Conservation (phyloP, 78 protist genomes). For the Cavenderia fasciculata region DNA sequence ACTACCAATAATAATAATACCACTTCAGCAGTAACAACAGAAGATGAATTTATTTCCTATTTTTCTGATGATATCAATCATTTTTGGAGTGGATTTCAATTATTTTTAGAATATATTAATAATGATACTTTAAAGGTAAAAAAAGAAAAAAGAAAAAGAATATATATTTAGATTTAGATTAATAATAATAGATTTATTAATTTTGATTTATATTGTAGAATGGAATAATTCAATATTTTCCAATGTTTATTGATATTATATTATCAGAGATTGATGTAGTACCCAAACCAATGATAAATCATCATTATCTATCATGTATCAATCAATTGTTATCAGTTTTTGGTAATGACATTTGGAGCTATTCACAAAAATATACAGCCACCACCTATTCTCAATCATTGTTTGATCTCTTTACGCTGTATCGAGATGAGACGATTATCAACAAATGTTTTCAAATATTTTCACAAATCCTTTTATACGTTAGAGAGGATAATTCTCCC, state of each 20-base stretch:
- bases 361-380: neutral
- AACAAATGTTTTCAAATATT: too few species aligned
- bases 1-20: too few species aligned
- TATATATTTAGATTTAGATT: neutral
- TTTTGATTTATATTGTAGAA: neutral
- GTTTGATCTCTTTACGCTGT: too few species aligned
- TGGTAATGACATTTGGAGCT: neutral
- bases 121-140: conserved; percentile 12
- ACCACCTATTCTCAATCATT: neutral
- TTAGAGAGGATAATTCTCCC: too few species aligned
- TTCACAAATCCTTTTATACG: too few species aligned
- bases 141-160: neutral
- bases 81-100: conserved; percentile 35
- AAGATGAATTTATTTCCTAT: too few species aligned
- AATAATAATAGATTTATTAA: neutral
- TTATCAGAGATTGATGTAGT: neutral
- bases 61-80: conserved; percentile 13
- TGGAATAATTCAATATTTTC: neutral
- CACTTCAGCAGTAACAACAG: too few species aligned
- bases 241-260: neutral
- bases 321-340: neutral
- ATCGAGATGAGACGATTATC: too few species aligned
- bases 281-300: neutral
- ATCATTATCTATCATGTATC: neutral
- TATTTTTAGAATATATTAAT: conserved; percentile 16